Evolutionary conservation across 176 grass and related monocot genomes (phyloP), one percentile per base, ranked within the genome.

Genomic region (Eremochloa ophiuroides): DNA sequence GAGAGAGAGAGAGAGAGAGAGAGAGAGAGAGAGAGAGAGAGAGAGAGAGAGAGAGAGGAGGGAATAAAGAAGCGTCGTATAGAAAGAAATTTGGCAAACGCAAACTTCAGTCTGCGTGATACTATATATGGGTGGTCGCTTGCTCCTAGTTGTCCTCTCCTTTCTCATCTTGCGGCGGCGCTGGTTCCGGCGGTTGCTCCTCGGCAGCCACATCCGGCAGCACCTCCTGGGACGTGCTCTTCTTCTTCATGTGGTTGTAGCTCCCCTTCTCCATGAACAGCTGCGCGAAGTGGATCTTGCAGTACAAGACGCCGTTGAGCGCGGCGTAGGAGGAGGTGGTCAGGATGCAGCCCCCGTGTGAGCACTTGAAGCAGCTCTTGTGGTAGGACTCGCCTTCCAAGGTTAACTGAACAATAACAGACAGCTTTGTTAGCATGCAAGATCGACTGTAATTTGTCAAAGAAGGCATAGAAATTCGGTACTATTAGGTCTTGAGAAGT

Each of bases 261-360:
- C 95, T 98, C 48, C 95, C 95, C 80, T 95, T 98, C 92, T 98
- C 95, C 90, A 91, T 95, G 88, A 98, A 98, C 35, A 98, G 78
- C 82, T 98, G 95, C 17, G 20, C 55, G 46, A 98, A 98, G 85
- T 98, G 95, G 79, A 94, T 94, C 90, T 93, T 98, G 88, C 95
- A 98, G 90, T 91, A 98, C 72, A 98, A 87, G 58, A 89, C 89
- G 58, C 95, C 95, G 31, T 98, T 89, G 40, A 98, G 92, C 22
- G 95, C 95, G 6, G 95, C 95, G 51, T 98, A 98, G 73, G 89
- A 94, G n/a, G 88, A 93, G 25, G 90, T 84, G 62, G 87, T 98
- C 40, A 98, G 84, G 69, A 85, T 91, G 95, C 95, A 98, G 22
- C 95, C 95, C 12, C 85, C 86, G 55, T 91, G 88, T 4, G 86